A percentile compares a stretch with the other conserved stretches of the same genome.
phyloP scores from a whole-genome alignment of 441 rosid genomes.

The Erodium moschatum region DNA sequence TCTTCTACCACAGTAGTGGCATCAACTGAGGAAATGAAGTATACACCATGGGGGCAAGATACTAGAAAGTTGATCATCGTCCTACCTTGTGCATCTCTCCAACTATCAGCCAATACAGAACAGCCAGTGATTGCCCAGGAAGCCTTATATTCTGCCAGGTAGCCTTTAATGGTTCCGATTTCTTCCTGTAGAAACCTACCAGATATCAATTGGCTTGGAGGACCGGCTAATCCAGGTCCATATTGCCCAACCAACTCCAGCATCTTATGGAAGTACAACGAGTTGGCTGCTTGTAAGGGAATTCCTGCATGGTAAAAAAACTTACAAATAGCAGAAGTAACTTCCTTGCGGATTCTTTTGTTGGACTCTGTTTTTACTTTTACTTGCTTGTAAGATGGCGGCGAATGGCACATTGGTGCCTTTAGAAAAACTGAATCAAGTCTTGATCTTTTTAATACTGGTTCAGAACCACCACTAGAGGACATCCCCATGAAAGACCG shows the following conservation, averaged over 20 bases:
- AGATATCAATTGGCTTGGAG: conserved; percentile 52
- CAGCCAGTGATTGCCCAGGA: conserved; percentile 75
- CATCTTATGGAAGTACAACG: conserved; percentile 82
- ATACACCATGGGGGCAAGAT: conserved; percentile 66
- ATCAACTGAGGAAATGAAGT: conserved; percentile 68
- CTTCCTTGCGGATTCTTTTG: conserved; percentile 61
- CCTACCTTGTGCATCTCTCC: conserved; percentile 65
- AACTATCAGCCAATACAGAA: conserved; percentile 76
- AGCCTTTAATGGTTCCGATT: conserved; percentile 46
- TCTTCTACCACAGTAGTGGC: conserved; percentile 66
- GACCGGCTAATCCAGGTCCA: conserved; percentile 59
- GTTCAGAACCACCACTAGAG: conserved; percentile 45
- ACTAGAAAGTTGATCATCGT: conserved; percentile 61
- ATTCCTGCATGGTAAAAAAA: conserved; percentile 83
- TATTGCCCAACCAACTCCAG: conserved; percentile 65
- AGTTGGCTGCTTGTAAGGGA: conserved; percentile 61
- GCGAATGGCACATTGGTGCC: conserved; percentile 34
- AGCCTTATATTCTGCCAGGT: conserved; percentile 53
- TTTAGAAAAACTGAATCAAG: conserved; percentile 57
- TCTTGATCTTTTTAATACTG: conserved; percentile 47
- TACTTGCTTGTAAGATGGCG: conserved; percentile 30
- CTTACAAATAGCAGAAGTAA: conserved; percentile 68
- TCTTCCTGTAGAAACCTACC: conserved; percentile 73
- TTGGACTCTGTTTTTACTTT: conserved; percentile 33
- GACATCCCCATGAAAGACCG: conserved; percentile 34